Conservation (phyloP, 768 basidiomycete species). For the Leccinum subtestaceum region DNA sequence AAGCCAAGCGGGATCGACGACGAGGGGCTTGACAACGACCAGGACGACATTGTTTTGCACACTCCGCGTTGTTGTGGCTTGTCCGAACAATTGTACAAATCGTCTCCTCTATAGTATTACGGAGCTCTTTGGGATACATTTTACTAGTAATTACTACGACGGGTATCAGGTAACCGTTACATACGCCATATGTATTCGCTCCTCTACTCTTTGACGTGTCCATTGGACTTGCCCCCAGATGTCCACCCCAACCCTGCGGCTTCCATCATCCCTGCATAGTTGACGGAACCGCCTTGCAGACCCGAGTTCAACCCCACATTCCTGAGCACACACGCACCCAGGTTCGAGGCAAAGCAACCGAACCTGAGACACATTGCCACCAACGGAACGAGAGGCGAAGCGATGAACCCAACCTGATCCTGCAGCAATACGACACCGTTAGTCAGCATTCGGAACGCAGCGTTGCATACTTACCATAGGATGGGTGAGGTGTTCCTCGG, state of each 20-base stretch:
- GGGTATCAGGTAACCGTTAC: background rate
- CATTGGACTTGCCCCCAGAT: slow-evolving; percentile 2
- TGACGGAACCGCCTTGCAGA: slow-evolving; percentile 15
- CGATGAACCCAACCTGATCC: slow-evolving; percentile 23
- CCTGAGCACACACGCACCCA: slow-evolving; percentile 23
- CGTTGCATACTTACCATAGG: slow-evolving; percentile 38
- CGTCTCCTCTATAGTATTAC: background rate
- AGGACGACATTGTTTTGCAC: slow-evolving; percentile 23
- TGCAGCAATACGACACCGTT: slow-evolving; percentile 6
- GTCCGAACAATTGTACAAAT: background rate
- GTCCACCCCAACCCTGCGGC: slow-evolving; percentile 14
- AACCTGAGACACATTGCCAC: slow-evolving; percentile 12
- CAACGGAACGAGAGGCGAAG: slow-evolving; percentile 22
- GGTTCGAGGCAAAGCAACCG: slow-evolving; percentile 22
- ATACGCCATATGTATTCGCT: background rate
- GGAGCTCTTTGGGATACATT: background rate
- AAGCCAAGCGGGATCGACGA: slow-evolving; percentile 23
- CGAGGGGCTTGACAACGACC: slow-evolving; percentile 32
- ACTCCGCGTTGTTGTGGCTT: too few species aligned
- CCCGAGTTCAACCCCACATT: slow-evolving; percentile 21
- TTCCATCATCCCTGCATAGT: slow-evolving; percentile 22
- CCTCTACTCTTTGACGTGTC: slow-evolving; percentile 14
- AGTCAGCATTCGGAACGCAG: slow-evolving; percentile 1
- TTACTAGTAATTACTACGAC: background rate
- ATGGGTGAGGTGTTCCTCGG: slow-evolving; percentile 61